phyloP scores from a whole-genome alignment of 495 filamentous ascomycete genomes.

The Physcia stellaris region DNA sequence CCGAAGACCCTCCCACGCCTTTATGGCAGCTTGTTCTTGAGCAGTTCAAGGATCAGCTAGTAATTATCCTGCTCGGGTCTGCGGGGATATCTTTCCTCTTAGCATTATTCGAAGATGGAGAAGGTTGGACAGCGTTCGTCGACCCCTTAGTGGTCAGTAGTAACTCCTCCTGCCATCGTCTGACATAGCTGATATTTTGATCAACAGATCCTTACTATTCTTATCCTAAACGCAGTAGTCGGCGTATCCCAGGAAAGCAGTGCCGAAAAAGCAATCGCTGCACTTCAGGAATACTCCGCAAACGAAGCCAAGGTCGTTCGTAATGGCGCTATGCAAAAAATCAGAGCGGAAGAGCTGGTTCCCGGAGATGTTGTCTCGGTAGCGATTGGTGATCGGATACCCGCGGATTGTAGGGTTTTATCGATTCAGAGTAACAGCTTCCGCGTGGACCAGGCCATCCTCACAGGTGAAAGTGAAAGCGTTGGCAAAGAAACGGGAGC shows the following conservation, averaged over 20 bases:
- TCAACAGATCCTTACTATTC: slow-evolving; percentile 87
- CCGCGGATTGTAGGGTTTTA: slow-evolving; percentile 88
- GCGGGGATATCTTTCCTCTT: slow-evolving; percentile 90
- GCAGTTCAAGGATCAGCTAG: slow-evolving; percentile 98
- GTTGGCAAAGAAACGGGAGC: slow-evolving; percentile 66
- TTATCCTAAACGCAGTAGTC: slow-evolving; percentile 92
- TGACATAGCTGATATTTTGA: too few species aligned
- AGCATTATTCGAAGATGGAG: slow-evolving; percentile 83
- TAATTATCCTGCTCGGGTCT: slow-evolving; percentile 86
- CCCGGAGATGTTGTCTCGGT: slow-evolving; percentile 88
- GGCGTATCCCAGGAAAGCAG: slow-evolving; percentile 98
- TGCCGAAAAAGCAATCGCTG: slow-evolving; percentile 96
- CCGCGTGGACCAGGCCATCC: slow-evolving; percentile 87
- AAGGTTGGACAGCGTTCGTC: slow-evolving; percentile 96
- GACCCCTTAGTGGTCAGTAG: slow-evolving; percentile 79
- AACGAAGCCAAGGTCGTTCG: slow-evolving; percentile 92
- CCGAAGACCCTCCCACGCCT: slow-evolving; percentile 94
- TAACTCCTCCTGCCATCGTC: too few species aligned
- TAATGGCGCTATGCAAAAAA: slow-evolving; percentile 53
- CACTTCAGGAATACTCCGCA: slow-evolving; percentile 96
- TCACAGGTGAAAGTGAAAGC: slow-evolving; percentile 97
- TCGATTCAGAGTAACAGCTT: slow-evolving; percentile 95
- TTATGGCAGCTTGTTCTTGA: slow-evolving; percentile 93
- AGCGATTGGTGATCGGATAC: slow-evolving; percentile 83
- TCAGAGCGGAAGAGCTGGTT: slow-evolving; percentile 92